Evolutionary conservation across 2,329 filamentous ascomycete species (phyloP), one percentile per base, ranked within the genome.

Genomic region (Chrysoporthe deuterocubensis): DNA sequence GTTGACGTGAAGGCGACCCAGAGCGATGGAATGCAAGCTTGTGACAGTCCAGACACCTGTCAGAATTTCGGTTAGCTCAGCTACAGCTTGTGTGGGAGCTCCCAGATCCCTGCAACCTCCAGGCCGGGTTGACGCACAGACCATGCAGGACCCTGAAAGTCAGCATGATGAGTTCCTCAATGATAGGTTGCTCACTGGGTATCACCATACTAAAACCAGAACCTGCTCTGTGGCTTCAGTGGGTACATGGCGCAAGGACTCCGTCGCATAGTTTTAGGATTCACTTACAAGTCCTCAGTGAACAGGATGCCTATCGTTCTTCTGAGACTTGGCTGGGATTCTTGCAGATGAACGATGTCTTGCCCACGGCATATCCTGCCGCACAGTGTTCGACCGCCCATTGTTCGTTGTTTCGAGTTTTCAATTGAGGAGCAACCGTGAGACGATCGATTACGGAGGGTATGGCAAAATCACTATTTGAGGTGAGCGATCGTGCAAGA

Each of bases 21-120:
- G 21, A 43, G 37, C 9, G n/a, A 40, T 16, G 4, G 21, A 44
- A 60, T 58, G 18, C 37, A 57, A 50, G 62, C 62, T 64, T 58
- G 50, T 57, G 50, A 57, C 48, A 65, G 63, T 44, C 40, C 37
- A 60, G 57, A 60, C 57, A 60, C 57, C 57, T 61, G 59, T 61
- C 59, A 61, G 42, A 46, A 61, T 34, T 44, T 8, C 54, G 18
- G 54, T n/a, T 16, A 44, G 26, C 42, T 48, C 54, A 11, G 59
- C 59, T 46, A 18, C n/a, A 16, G 21, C 21, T 14, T 13, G 52
- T 26, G 40, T 21, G 54, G 43, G 59, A 61, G 59, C 59, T 61
- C 26, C 26, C 8, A 3, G 37, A 60, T 46, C 59, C 59, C 59
- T 61, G 59, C 43, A 48, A 43, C 32, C 37, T 11, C 18, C 13